Evolutionary conservation across 805 yeast species (phyloP), one percentile per base, ranked within the genome.

Genomic region (Kodamaea lidongshanica): DNA sequence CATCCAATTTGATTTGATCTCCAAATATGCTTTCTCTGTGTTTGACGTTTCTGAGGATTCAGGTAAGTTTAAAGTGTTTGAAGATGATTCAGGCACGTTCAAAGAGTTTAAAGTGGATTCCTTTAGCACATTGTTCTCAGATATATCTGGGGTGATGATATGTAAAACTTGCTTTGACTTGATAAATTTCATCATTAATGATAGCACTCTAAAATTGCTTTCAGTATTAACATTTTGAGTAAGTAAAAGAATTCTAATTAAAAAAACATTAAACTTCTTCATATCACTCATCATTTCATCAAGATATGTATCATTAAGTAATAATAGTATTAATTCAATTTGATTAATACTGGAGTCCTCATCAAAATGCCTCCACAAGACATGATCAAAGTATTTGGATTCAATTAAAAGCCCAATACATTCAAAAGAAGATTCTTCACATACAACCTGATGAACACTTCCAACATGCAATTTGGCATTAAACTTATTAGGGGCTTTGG

Each of bases 321-420:
- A 18, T 16, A 52, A 27, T 4, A 54, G 48, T 7, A 67, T 45
- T 27, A 58, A 42, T 20, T 60, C 58, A 4, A 69, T 46, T 40
- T 70, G 74, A 16, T 53, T 57, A 25, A 54, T 45, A 3, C 68
- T 50, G 6, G 58, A 51, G 34, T 67, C 70, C 7, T 48, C 49
- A 28, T 59, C 58, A 34, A 66, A 65, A 23, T 48, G 39, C 8
- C 51, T 53, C 75, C 74, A 71, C 9, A 65, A 46, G 14, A 58
- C 54, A n/a, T 46, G 38, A 12, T 39, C 28, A 19, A 59, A 48
- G 36, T 45, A 57, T 12, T 35, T 41, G 2, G 55, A 34, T 6
- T 37, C 38, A 4, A 32, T 11, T 20, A 50, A 33, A 5, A 39
- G 32, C 14, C 35, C 36, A 6, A 29, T 19, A 15, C 27, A 8